Evolutionary conservation across 2,329 filamentous ascomycete species (phyloP).

Genomic region (Plectosphaerella plurivora): DNA sequence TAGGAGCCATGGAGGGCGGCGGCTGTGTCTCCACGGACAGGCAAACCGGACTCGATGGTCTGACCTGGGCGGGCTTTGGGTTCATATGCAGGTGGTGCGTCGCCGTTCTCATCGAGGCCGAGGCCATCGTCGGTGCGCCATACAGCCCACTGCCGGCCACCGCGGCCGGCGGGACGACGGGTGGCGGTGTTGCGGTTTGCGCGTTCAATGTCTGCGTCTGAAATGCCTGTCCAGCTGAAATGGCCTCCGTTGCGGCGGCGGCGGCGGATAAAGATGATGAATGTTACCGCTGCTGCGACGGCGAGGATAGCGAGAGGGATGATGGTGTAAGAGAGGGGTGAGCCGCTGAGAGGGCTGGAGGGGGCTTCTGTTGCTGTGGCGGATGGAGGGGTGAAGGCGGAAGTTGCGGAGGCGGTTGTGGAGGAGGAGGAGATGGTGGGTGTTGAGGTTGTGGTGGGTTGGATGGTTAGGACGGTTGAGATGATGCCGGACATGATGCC

Average conservation of each 20-base stretch:
- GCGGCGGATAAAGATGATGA: conserved; percentile 39
- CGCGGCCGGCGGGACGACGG: conserved; percentile 15
- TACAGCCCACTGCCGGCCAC: conserved; percentile 12
- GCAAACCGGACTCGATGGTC: neutral
- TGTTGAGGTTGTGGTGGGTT: neutral
- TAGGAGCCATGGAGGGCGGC: neutral
- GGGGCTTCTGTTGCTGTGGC: neutral
- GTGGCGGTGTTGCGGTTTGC: conserved; percentile 12
- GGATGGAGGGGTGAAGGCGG: neutral
- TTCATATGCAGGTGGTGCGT: conserved; percentile 61
- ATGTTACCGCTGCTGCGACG: conserved; percentile 30
- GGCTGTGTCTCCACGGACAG: neutral
- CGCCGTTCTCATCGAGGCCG: conserved; percentile 59
- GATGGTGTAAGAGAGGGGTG: conserved; percentile 54
- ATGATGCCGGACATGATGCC: too few relatives aligned
- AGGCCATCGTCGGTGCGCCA: conserved; percentile 42
- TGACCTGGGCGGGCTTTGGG: conserved; percentile 18
- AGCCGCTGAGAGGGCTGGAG: conserved; percentile 28
- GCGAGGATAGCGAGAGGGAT: conserved; percentile 42
- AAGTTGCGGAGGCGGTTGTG: neutral
- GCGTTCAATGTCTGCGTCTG: neutral
- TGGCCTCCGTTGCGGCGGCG: conserved; percentile 17
- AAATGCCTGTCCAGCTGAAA: neutral
- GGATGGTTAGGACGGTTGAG: neutral
- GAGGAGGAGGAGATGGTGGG: neutral